A percentile compares a stretch with the other conserved stretches of the same genome.
Evolutionary conservation across 352 stramenopile genomes (phyloP).

Genomic region (Phytopythium helicoides): DNA sequence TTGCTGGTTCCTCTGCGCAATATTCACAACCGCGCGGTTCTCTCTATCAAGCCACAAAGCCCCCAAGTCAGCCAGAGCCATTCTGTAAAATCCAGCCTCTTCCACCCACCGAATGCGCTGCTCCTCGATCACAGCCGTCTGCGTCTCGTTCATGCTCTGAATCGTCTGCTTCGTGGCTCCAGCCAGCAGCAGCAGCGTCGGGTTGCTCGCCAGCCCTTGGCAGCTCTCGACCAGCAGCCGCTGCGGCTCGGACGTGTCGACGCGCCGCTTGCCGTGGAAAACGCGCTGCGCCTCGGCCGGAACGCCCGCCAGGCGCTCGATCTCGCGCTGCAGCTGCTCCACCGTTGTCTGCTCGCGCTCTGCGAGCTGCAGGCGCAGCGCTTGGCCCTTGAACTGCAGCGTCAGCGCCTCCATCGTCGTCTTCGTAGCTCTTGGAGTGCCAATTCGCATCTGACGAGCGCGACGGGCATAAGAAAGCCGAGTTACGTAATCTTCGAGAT

Average conservation of each 20-base stretch:
- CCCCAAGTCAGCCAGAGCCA: slow-evolving; percentile 1
- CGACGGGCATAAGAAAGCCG: too few relatives aligned
- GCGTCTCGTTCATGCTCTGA: slow-evolving; percentile 44
- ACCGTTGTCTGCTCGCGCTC: slow-evolving; percentile 20
- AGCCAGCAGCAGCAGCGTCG: slow-evolving; percentile 38
- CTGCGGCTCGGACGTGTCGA: slow-evolving; percentile 28
- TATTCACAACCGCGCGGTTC: slow-evolving; percentile 52
- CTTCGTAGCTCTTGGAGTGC: neutral
- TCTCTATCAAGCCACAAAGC: too few relatives aligned
- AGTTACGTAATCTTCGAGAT: too few relatives aligned
- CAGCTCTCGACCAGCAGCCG: slow-evolving; percentile 23
- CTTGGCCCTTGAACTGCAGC: slow-evolving; percentile 49
- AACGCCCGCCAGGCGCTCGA: slow-evolving; percentile 26
- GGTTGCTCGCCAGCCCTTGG: slow-evolving; percentile 11
- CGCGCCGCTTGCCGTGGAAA: slow-evolving; percentile 50
- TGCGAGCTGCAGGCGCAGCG: slow-evolving; percentile 23
- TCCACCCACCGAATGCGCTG: slow-evolving; percentile 42
- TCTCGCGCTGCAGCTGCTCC: slow-evolving; percentile 31
- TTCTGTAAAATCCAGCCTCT: neutral
- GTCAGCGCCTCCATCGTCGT: slow-evolving; percentile 26
- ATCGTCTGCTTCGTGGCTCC: slow-evolving; percentile 48
- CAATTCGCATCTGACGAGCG: slow-evolving; percentile 1
- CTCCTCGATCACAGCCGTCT: slow-evolving; percentile 36
- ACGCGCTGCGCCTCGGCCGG: slow-evolving; percentile 46
- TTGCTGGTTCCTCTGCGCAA: slow-evolving; percentile 45